Evolutionary conservation across 164 flowering plant genomes (phyloP).

Genomic region (Echeveria elegans): DNA sequence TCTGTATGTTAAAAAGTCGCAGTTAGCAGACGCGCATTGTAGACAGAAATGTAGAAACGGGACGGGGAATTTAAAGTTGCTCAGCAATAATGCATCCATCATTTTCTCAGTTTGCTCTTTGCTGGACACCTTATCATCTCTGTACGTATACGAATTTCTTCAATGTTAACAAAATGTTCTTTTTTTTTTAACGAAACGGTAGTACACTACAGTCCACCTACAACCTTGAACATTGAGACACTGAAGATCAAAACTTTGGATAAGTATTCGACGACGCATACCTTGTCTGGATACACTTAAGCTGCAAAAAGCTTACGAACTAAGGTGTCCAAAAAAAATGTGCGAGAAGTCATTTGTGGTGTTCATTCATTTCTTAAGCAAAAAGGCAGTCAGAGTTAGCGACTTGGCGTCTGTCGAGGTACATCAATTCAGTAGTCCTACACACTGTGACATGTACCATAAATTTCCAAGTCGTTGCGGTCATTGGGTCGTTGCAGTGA

Average conservation of each 20-base stretch:
- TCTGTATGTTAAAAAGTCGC: too few relatives aligned
- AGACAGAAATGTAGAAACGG: background rate
- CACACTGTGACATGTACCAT: background rate
- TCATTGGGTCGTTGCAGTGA: too few relatives aligned
- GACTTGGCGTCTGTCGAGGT: background rate
- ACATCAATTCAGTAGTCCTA: background rate
- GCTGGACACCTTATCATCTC: background rate
- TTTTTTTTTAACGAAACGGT: background rate
- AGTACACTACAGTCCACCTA: too few relatives aligned
- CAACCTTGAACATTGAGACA: too few relatives aligned
- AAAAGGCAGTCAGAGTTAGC: background rate
- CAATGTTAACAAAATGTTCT: background rate
- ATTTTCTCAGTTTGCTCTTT: background rate
- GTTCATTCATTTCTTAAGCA: background rate
- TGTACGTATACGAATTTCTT: too few relatives aligned
- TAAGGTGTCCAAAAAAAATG: too few relatives aligned
- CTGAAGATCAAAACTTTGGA: too few relatives aligned
- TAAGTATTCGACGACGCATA: too few relatives aligned
- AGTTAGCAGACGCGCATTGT: background rate
- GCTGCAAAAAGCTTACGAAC: too few relatives aligned
- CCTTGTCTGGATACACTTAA: too few relatives aligned
- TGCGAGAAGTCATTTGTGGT: too few relatives aligned
- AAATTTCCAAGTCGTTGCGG: too few relatives aligned
- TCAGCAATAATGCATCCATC: background rate
- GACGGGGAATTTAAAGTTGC: background rate